These are phyloP conservation scores for Castanospermum australe DNA, from an alignment of 306 rosid species.

Conservation along the genomic window DNA sequence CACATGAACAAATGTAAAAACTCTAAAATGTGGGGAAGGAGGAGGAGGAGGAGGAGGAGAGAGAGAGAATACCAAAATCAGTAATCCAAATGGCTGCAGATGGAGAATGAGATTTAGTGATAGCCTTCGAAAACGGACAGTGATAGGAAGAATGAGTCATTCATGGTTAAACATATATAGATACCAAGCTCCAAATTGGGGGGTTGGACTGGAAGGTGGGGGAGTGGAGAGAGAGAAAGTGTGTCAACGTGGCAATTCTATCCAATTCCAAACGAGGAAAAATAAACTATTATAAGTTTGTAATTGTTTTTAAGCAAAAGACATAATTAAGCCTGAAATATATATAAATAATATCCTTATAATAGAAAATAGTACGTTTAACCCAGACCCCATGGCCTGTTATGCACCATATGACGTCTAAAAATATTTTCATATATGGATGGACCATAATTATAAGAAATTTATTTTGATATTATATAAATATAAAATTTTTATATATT, in stretches of 20 bases:
- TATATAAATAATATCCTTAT: no score
- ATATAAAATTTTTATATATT: no score
- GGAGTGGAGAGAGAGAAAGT: background rate
- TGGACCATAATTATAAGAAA: no score
- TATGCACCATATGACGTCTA: no score
- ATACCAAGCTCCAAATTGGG: background rate
- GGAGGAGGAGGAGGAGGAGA: background rate
- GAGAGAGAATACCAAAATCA: conserved; percentile 20
- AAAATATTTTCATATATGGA: no score
- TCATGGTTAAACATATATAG: conserved; percentile 26
- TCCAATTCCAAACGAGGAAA: conserved; percentile 58
- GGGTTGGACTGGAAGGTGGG: background rate
- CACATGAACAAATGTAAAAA: background rate
- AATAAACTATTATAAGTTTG: no score
- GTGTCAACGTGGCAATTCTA: conserved; percentile 58
- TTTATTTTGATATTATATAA: no score
- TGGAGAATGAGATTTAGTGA: conserved; percentile 12
- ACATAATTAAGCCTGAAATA: no score
- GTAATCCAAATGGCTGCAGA: conserved; percentile 3
- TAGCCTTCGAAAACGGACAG: background rate
- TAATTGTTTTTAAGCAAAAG: no score
- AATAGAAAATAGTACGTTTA: no score
- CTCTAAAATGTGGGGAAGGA: background rate
- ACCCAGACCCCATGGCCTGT: no score
- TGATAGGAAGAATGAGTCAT: conserved; percentile 9